A percentile compares a stretch with the other conserved stretches of the same genome.
Evolutionary conservation across 2,329 filamentous ascomycete species (phyloP).

Genomic region (Aspergillus sp.): DNA sequence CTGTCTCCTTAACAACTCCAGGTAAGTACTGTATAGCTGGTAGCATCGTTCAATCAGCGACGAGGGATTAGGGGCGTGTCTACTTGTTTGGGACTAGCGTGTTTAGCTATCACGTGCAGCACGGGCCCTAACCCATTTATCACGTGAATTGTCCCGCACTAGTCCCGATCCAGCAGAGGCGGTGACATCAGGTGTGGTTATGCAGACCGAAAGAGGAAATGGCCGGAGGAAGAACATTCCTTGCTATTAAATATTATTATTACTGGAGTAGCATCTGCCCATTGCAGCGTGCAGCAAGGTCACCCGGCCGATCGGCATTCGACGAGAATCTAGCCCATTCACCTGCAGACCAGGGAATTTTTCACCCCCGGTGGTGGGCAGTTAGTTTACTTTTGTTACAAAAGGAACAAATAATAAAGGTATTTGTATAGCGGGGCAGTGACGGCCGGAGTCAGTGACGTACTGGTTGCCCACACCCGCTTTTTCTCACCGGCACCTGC

Average conservation of each 20-base stretch:
- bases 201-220: background rate
- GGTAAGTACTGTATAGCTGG: no score
- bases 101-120: background rate
- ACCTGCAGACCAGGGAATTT: background rate
- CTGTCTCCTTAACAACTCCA: background rate
- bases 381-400: background rate
- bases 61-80: background rate
- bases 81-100: background rate
- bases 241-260: no score
- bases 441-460: constrained; percentile 20
- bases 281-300: background rate
- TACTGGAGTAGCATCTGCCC: background rate
- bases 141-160: constrained; percentile 15
- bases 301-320: background rate
- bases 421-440: background rate
- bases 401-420: no score
- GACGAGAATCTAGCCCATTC: background rate
- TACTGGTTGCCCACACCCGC: constrained; percentile 23
- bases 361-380: background rate
- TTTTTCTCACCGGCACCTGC: constrained; percentile 43
- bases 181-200: constrained; percentile 17
- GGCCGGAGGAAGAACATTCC: background rate
- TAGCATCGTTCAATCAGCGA: background rate
- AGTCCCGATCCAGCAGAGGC: background rate
- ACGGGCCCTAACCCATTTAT: background rate